Evolutionary conservation across 148 eudicot genomes (phyloP), one percentile per base, ranked within the genome.

Genomic region (Chenopodium quinoa): DNA sequence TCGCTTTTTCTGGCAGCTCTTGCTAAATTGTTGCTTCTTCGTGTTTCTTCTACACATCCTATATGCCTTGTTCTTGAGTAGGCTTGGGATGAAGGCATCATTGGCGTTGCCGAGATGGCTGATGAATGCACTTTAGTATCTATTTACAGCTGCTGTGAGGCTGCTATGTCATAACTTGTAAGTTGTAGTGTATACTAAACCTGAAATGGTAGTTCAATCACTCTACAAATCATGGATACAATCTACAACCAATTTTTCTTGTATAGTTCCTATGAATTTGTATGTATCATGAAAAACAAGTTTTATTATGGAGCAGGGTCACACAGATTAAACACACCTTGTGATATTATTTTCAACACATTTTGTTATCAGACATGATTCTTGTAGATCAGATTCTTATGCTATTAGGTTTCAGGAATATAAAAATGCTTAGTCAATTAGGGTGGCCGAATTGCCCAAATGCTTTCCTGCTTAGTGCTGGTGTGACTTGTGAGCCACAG

Each of bases 41-140:
- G 95, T 93, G 87, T 89, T 90, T 80, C 78, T 93, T 92, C 88
- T 95, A 74, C 99, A 95, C 92, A 85, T 93, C 79, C 79, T 95
- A 13, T 95, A 95, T 73, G 93, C 97, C 0, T 66, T 95, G 69
- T 95, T 95, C 87, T 84, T 93, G 77, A 74, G 87, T 54, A 89
- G 91, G 79, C 92, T 92, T 22, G 99, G 98, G 72, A 90, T 95
- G 93, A 95, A 91, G 83, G 62, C 73, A 17, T 90, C 91, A 34
- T 79, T 95, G 83, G 84, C 54, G 47, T 82, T 93, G 76, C 99
- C 98, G 52, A 81, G 83, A 86, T 95, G 98, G 99, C 76, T 93
- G 52, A 89, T 85, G 71, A 85, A 86, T 72, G 99, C 98, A 68
- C 77, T 92, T 58, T 92, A 82, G 70, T 62, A 19, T 37, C 56